Base-by-base conservation (phyloP, 768 basidiomycete species). In the Suillus weaverae region DNA sequence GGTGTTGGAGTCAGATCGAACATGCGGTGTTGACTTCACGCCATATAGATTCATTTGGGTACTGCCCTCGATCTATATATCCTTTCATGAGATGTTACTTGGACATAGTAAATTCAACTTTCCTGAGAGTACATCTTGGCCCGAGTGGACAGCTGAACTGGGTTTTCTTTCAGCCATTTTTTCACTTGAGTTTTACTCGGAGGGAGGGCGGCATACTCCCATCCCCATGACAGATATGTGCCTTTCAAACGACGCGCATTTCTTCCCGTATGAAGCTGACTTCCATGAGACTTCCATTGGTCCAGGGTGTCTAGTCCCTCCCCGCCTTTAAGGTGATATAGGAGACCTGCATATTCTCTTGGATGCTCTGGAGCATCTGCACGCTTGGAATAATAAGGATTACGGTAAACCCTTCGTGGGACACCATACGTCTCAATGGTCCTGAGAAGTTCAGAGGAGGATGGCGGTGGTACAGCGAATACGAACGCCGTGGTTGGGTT, bases 181-280 rank as follows among this genome's bases (percentile, higher is more conserved):
- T 80, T 82, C 4, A 85, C 81, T 71, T 87, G 80, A 68, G 76
- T 81, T 30, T 79, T 73, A 64, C 84, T 86, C 0, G 94, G 94
- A 0, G 95, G 92, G 62, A 73, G 72, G 60, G 85, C 80, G 0
- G 87, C 89, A 76, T 89, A 96, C 70, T 95, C 94, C 95, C 94
- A 96, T 6, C 92, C 92, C 32, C 79, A 74, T 51, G 44, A 87
- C 72, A 66, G 78, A 75, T 4, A 67, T 62, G 39, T 72, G 67
- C 62, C 79, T 68, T 44, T 51, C 30, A 69, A 62, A 10, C 54
- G 62, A n/a, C 33, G 63, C 14, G 6, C 38, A 14, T 44, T 50
- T 20, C 46, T 61, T 35, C 63, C 7, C 22, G 56, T 60, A 60
- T 64, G 61, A 3, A 62, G 62, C 32, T 60, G 41, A 46, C 38